phyloP scores from a whole-genome alignment of 2,329 filamentous ascomycete genomes.

The Colletotrichum tabaci region DNA sequence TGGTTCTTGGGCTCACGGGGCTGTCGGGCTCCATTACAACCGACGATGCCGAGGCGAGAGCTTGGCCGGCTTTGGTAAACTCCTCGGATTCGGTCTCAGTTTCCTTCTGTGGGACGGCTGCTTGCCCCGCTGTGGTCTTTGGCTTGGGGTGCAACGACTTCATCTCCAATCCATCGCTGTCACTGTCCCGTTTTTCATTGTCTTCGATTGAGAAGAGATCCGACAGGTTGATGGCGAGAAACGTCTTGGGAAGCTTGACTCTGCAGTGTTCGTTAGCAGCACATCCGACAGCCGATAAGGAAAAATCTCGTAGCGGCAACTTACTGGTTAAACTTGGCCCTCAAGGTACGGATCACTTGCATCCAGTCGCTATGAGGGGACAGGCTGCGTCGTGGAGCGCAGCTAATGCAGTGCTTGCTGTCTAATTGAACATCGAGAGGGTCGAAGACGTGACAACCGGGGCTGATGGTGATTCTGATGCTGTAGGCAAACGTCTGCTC shows the following conservation, averaged over 20 bases:
- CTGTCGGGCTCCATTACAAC: constrained; percentile 18
- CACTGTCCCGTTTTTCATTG: constrained; percentile 65
- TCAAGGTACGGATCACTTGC: constrained; percentile 93
- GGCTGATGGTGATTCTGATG: constrained; percentile 95
- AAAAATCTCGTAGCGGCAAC: constrained; percentile 52
- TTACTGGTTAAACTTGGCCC: constrained; percentile 95
- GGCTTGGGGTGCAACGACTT: constrained; percentile 53
- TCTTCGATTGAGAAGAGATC: constrained; percentile 74
- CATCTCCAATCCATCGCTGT: constrained; percentile 65
- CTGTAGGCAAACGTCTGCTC: constrained; percentile 90
- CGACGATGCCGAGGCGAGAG: constrained; percentile 21
- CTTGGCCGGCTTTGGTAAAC: constrained; percentile 40
- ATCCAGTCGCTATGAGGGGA: constrained; percentile 97
- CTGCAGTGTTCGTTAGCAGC: constrained; percentile 52
- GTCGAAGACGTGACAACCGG: constrained; percentile 96
- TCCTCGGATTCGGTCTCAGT: constrained; percentile 28
- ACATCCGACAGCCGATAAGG: constrained; percentile 4
- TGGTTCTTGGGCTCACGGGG: constrained; percentile 22
- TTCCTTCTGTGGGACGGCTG: constrained; percentile 9
- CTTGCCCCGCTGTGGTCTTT: constrained; percentile 26
- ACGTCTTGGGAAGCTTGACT: constrained; percentile 77
- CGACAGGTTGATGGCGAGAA: constrained; percentile 75
- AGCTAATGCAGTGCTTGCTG: constrained; percentile 95
- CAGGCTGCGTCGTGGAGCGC: constrained; percentile 88
- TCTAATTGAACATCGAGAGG: constrained; percentile 97